These are phyloP conservation scores for Erigeron philadelphicus DNA, from an alignment of 140 eudicot species.

Conservation along the genomic window DNA sequence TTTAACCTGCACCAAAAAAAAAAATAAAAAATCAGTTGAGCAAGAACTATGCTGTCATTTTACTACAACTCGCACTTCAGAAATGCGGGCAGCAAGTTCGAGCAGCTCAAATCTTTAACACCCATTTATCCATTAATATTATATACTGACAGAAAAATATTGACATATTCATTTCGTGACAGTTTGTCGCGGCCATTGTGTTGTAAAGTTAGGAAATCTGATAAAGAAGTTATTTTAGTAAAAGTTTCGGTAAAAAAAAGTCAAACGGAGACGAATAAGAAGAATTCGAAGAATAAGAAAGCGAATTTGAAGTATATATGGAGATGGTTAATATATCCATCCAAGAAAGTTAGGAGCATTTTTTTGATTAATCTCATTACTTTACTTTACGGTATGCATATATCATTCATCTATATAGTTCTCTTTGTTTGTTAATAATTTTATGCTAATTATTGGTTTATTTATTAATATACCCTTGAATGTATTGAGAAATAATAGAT, in stretches of 20 bases:
- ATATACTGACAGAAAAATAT: slow-evolving; percentile 11
- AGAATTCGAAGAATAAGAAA: not conserved
- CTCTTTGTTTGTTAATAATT: not conserved
- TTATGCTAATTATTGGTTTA: not conserved
- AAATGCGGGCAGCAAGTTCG: too few relatives aligned
- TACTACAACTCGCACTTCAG: too few relatives aligned
- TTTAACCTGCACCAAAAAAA: too few relatives aligned
- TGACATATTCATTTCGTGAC: too few relatives aligned
- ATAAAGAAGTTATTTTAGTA: slow-evolving; percentile 20
- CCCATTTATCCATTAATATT: not conserved
- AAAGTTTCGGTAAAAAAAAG: slow-evolving; percentile 22
- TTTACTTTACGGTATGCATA: slow-evolving; percentile 52
- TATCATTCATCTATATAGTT: not conserved
- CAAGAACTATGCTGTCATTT: too few relatives aligned
- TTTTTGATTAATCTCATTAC: slow-evolving; percentile 67
- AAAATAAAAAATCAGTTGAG: too few relatives aligned
- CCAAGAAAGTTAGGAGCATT: slow-evolving; percentile 68
- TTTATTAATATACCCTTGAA: not conserved
- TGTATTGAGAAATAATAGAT: not conserved
- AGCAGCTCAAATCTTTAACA: too few relatives aligned
- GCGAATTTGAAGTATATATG: slow-evolving; percentile 35
- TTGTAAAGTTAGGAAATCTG: slow-evolving; percentile 26
- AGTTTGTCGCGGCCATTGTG: not conserved
- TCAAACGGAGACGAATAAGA: slow-evolving; percentile 10
- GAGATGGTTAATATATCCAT: slow-evolving; percentile 48